These are phyloP conservation scores for Boletus vinaceobasis DNA, from an alignment of 768 basidiomycete genomes.

Conservation along the genomic window DNA sequence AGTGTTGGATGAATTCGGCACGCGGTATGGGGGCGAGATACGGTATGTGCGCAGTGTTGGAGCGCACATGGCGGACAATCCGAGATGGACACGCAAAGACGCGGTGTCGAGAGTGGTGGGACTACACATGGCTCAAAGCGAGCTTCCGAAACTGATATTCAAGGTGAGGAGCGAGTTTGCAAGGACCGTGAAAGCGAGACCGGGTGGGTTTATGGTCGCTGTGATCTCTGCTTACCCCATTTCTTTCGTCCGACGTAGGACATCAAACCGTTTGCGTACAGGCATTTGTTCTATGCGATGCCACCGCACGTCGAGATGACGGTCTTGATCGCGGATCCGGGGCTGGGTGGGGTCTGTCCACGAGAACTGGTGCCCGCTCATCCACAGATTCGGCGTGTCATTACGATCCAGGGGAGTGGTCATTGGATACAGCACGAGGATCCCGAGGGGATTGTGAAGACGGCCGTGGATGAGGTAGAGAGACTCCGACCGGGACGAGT, in stretches of 20 bases:
- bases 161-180: not conserved
- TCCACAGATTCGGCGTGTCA: not conserved
- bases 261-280: slow-evolving; percentile 14
- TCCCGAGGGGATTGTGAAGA: slow-evolving; percentile 3
- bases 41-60: slow-evolving; percentile 3
- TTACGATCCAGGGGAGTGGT: slow-evolving; percentile 4
- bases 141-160: slow-evolving; percentile 2
- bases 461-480: slow-evolving; percentile 5
- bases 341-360: slow-evolving; percentile 1
- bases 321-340: slow-evolving; percentile 13
- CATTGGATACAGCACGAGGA: slow-evolving; percentile 19
- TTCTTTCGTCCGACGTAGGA: slow-evolving; percentile 1
- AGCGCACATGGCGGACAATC: slow-evolving; percentile 4
- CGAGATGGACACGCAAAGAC: slow-evolving; percentile 16
- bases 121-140: slow-evolving; percentile 6
- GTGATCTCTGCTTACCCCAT: not conserved
- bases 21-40: not conserved
- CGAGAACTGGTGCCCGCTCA: slow-evolving; percentile 3
- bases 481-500: not conserved
- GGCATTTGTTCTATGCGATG: slow-evolving; percentile 5
- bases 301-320: slow-evolving; percentile 14
- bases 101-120: slow-evolving; percentile 10
- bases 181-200: too few species aligned
- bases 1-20: not conserved
- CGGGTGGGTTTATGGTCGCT: not conserved